These are phyloP conservation scores for Hanseniaspora clermontiae DNA, from an alignment of 805 yeast genomes.

Conservation along the genomic window DNA sequence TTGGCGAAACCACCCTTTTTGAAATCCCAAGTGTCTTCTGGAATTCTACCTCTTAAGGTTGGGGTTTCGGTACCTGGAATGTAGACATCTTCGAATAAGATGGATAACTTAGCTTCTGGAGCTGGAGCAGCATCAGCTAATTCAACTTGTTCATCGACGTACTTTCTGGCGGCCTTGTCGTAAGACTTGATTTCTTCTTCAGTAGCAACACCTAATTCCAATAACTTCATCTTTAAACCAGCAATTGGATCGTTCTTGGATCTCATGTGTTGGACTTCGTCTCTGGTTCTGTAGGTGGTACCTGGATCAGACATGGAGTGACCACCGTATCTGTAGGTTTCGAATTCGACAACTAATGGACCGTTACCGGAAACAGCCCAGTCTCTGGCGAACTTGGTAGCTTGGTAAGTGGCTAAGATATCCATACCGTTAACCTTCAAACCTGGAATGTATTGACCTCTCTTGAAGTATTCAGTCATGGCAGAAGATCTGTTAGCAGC, in stretches of 20 bases:
- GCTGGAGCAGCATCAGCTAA: constrained; percentile 88
- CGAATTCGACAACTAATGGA: constrained; percentile 90
- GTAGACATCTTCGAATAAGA: constrained; percentile 91
- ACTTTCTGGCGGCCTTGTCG: constrained; percentile 92
- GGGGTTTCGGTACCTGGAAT: constrained; percentile 89
- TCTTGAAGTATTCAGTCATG: constrained; percentile 89
- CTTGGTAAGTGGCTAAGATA: constrained; percentile 86
- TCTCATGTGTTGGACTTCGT: constrained; percentile 98
- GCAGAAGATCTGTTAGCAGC: constrained; percentile 96
- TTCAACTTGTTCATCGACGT: constrained; percentile 87
- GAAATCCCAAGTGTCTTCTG: constrained; percentile 89
- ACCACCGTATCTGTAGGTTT: constrained; percentile 99
- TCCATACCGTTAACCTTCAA: constrained; percentile 98
- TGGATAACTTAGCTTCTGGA: constrained; percentile 91
- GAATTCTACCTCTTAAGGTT: constrained; percentile 88
- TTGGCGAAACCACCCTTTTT: constrained; percentile 33
- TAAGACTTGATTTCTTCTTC: constrained; percentile 90
- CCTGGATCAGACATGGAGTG: constrained; percentile 99
- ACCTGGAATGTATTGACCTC: constrained; percentile 99
- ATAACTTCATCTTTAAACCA: constrained; percentile 76
- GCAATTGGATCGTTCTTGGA: constrained; percentile 96
- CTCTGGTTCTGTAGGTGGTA: constrained; percentile 99
- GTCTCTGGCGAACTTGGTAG: constrained; percentile 92
- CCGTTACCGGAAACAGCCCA: constrained; percentile 91
- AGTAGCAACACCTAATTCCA: constrained; percentile 74